Percentiles rank a stretch among this genome's conserved stretches.
Evolutionary conservation across 163 green algal genomes (phyloP).

Genomic region (Trebouxia gelatinosa): DNA sequence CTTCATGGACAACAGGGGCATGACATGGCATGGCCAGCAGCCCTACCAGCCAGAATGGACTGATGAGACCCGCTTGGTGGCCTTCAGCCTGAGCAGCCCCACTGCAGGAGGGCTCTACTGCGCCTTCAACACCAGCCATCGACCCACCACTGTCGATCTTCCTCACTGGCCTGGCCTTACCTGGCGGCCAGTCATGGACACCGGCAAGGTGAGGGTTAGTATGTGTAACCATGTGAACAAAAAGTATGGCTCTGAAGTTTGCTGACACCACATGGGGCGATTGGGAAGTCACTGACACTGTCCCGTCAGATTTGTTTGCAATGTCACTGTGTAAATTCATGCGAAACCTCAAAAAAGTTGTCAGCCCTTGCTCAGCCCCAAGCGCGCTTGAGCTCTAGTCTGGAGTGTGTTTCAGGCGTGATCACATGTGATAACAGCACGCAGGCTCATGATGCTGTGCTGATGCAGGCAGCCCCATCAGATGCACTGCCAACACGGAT

Average conservation of each 20-base stretch:
- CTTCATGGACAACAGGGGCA: slow-evolving; percentile 65
- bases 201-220: too few species aligned
- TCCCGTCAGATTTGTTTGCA: too few species aligned
- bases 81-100: slow-evolving; percentile 62
- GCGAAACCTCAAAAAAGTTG: too few species aligned
- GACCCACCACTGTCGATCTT: slow-evolving; percentile 60
- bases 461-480: slow-evolving; percentile 52
- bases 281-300: too few species aligned
- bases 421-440: too few species aligned
- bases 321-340: too few species aligned
- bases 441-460: background rate
- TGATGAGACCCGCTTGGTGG: slow-evolving; percentile 78
- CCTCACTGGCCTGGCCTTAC: slow-evolving; percentile 48
- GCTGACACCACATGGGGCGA: too few species aligned
- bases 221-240: too few species aligned
- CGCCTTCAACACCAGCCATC: slow-evolving; percentile 81
- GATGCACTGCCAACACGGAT: background rate
- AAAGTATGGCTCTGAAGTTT: too few species aligned
- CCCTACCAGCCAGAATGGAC: slow-evolving; percentile 78
- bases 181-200: slow-evolving; percentile 78
- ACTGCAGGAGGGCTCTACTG: slow-evolving; percentile 68
- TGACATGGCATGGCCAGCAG: slow-evolving; percentile 77
- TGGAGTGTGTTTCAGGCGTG: too few species aligned
- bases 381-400: too few species aligned
- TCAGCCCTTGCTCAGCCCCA: too few species aligned